A percentile compares a stretch with the other conserved stretches of the same genome.
Conservation (phyloP, 1,284 basidiomycete species). For the Microbotryum silenes-acaulis region DNA sequence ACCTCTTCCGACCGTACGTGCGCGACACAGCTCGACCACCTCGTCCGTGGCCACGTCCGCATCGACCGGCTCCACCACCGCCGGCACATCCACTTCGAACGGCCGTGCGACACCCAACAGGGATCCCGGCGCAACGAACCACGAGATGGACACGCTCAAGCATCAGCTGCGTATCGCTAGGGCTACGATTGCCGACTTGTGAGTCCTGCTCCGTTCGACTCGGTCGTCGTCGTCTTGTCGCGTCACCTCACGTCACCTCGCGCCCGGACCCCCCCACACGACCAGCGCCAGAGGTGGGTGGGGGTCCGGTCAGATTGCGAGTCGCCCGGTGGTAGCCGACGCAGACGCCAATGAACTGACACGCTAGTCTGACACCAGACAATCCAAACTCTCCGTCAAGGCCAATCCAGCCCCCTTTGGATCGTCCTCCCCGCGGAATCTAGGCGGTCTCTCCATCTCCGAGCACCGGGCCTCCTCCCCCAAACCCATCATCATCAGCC, state of each 20-base stretch:
- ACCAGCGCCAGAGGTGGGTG: too few relatives aligned
- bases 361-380: background rate
- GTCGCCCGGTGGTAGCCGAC: too few relatives aligned
- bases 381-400: slow-evolving; percentile 21
- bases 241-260: background rate
- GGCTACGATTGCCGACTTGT: slow-evolving; percentile 21
- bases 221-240: background rate
- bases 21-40: too few relatives aligned
- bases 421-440: slow-evolving; percentile 17
- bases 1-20: too few relatives aligned
- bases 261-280: background rate
- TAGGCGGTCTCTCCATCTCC: background rate
- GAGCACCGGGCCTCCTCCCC: background rate
- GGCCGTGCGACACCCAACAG: too few relatives aligned
- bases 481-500: slow-evolving; percentile 1
- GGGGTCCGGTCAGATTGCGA: too few relatives aligned
- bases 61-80: too few relatives aligned
- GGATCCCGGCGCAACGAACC: too few relatives aligned
- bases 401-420: slow-evolving; percentile 24
- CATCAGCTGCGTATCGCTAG: slow-evolving; percentile 20
- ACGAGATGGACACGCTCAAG: slow-evolving; percentile 16
- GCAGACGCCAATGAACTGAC: too few relatives aligned
- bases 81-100: too few relatives aligned
- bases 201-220: background rate
- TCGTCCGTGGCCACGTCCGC: too few relatives aligned